These are phyloP conservation scores for Didymella arachidicola DNA, from an alignment of 2,329 filamentous ascomycete genomes.

Conservation along the genomic window DNA sequence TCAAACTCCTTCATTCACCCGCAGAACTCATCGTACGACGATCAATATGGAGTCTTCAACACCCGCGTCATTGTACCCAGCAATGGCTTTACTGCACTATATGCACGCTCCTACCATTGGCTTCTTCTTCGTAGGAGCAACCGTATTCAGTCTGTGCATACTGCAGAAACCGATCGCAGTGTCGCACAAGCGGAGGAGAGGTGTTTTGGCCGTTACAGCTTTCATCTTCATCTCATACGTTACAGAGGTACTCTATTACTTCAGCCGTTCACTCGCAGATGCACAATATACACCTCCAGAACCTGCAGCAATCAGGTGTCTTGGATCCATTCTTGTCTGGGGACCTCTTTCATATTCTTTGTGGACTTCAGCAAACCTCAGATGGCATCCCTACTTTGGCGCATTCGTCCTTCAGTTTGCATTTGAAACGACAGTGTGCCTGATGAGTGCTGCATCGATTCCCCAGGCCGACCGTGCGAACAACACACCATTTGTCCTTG, in stretches of 20 bases:
- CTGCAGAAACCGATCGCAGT: slow-evolving; percentile 43
- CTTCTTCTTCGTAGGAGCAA: slow-evolving; percentile 42
- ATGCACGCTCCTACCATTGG: slow-evolving; percentile 44
- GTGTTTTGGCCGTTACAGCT: slow-evolving; percentile 25
- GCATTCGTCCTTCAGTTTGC: slow-evolving; percentile 44
- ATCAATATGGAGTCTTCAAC: slow-evolving; percentile 13
- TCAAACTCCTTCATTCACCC: not conserved
- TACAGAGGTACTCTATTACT: slow-evolving; percentile 46
- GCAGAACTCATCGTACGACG: slow-evolving; percentile 13
- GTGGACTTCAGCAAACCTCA: slow-evolving; percentile 32
- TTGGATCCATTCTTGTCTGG: slow-evolving; percentile 49
- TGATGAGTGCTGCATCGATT: slow-evolving; percentile 34
- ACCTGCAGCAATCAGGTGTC: slow-evolving; percentile 43
- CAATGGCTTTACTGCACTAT: slow-evolving; percentile 44
- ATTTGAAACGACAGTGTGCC: slow-evolving; percentile 42
- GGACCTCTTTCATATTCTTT: slow-evolving; percentile 35
- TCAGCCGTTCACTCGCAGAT: slow-evolving; percentile 41
- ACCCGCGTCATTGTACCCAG: slow-evolving; percentile 26
- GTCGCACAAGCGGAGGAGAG: slow-evolving; percentile 34
- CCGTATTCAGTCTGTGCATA: slow-evolving; percentile 38
- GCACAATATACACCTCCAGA: slow-evolving; percentile 42
- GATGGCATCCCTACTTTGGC: slow-evolving; percentile 48
- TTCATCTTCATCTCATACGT: slow-evolving; percentile 36
- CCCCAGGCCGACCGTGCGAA: slow-evolving; percentile 24
- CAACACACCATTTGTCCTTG: slow-evolving; percentile 35